A percentile compares a stretch with the other conserved stretches of the same genome.
Conservation (phyloP, 768 basidiomycete genomes). For the Neoboletus magnificus region DNA sequence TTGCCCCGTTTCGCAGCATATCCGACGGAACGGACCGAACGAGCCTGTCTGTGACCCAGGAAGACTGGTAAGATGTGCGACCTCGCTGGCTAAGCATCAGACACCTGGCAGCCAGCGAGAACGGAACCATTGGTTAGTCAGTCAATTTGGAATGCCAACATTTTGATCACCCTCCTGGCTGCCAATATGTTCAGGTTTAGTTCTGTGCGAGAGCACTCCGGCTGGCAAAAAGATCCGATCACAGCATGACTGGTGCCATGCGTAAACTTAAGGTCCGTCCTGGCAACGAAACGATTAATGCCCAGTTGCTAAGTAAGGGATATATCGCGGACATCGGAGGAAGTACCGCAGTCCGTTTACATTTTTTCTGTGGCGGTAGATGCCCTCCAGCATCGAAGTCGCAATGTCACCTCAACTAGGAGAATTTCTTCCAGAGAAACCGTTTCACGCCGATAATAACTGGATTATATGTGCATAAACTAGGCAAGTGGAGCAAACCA, state of each 20-base stretch:
- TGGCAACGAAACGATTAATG: background rate
- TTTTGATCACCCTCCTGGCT: background rate
- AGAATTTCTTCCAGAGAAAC: background rate
- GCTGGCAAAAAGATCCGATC: constrained; percentile 4
- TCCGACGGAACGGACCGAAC: background rate
- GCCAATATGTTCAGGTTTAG: background rate
- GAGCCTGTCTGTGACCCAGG: background rate
- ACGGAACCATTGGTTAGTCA: constrained; percentile 4
- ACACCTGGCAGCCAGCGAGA: background rate
- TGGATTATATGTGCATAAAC: background rate
- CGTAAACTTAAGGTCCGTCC: background rate
- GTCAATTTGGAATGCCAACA: constrained; percentile 3
- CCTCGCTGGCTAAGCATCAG: background rate
- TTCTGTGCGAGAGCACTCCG: background rate
- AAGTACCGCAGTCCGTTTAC: background rate
- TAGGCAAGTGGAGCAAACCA: constrained; percentile 6
- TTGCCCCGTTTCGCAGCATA: background rate
- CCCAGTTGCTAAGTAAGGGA: background rate
- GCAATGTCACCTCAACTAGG: background rate
- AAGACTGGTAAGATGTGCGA: background rate
- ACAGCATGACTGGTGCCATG: constrained; percentile 1
- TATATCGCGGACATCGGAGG: background rate
- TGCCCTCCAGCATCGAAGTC: background rate
- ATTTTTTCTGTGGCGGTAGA: background rate
- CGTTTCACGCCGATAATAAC: background rate